Base-by-base conservation (phyloP, 805 yeast genomes). In the Yarrowia sp. region DNA sequence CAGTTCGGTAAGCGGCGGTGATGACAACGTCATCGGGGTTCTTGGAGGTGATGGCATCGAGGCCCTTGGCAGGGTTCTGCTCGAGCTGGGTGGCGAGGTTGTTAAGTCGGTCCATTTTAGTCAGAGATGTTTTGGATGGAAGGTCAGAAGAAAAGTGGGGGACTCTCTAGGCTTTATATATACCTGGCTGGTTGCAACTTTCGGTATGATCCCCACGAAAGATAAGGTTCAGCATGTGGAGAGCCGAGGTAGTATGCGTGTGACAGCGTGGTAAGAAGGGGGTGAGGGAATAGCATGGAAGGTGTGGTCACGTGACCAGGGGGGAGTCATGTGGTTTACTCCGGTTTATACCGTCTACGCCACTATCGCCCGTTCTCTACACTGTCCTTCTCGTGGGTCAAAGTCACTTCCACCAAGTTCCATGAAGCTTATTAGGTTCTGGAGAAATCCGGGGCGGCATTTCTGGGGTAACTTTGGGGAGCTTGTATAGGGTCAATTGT, bases 11-110 rank as follows among this genome's bases (percentile, higher is more conserved):
- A 35, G 98, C 97, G 56, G 85, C 87, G 38, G 91, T 92, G 65
- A 93, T 85, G 48, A 93, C 98, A 41, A 93, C 96, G 75, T 93
- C 98, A 69, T 90, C 90, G 4, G 93, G 87, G 76, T 83, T 81
- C 77, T 89, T 87, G 67, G 82, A 80, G 65, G 76, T 71, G 63
- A 83, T 69, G 66, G 74, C 74, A 52, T 72, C 73, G 49, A 70
- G 68, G 59, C 74, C 75, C 17, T 74, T 71, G 54, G 74, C 68
- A 66, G 68, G 67, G 70, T 73, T 74, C 48, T 73, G 70, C 62
- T 69, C 66, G 51, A 75, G 68, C 58, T 74, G 77, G 22, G 67
- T 62, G 52, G 74, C 71, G 62, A 74, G 66, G 68, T 73, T 72
- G 48, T 67, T 44, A 10, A 75, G 72, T 66, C 78, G 68, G 48